Evolutionary conservation across 2,329 filamentous ascomycete genomes (phyloP), one percentile per base, ranked within the genome.

Genomic region (Arthrinium puccinioides): DNA sequence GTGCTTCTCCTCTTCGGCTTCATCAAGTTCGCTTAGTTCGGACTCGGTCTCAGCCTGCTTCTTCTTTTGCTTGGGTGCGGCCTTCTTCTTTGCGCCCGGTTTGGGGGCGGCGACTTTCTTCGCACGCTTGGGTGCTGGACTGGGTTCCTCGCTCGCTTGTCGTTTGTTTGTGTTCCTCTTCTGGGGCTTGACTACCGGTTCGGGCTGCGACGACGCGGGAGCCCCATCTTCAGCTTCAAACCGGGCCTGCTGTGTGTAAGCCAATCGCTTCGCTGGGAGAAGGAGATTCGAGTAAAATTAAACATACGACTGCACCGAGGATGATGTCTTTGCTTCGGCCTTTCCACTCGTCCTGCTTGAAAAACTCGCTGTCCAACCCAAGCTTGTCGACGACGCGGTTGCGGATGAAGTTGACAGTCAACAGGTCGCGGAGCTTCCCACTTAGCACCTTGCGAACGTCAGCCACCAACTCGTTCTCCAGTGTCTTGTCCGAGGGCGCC

Each of bases 321-420:
- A 82, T 77, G n/a, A 79, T 48, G 1, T 55, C 52, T 49, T 80
- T 81, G 54, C 75, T 80, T 45, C 63, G 69, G 5, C 59, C 53
- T 52, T 81, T 80, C 78, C 78, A 82, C 13, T 68, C 56, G 0
- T 45, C 56, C 2, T 51, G 44, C 11, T 60, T 59, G 34, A 81
- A 69, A 43, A 79, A 77, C 0, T 66, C 71, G 1, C 66, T 55
- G 0, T 69, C 63, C 2, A 81, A 62, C 1, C 52, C 56, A 1
- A 74, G 56, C 29, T 69, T 56, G 21, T 69, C 56, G 41, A 77
- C 74, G 3, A 66, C 69, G 30, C 59, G 61, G 41, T 70, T 67
- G 38, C 78, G 74, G 38, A 78, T 67, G 34, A 61, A 64, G 47
- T 79, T 79, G 41, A 82, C 74, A 0, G 73, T 72, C 8, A 78